Conservation (phyloP, 2,329 filamentous ascomycete species). For the Colletotrichum agaves region DNA sequence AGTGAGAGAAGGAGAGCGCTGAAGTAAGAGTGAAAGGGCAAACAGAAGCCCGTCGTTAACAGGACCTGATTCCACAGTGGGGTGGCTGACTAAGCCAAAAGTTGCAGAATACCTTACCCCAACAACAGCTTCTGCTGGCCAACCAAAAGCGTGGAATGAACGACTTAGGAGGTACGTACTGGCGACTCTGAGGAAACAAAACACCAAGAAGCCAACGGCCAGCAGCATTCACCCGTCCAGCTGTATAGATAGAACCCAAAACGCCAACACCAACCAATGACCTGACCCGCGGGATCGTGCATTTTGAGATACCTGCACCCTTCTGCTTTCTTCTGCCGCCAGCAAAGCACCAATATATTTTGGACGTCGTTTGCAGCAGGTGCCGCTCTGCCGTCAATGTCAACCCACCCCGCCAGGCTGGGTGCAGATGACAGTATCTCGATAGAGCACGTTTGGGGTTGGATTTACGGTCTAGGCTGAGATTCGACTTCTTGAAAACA, state of each 20-base stretch:
- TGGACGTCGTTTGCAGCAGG: constrained; percentile 23
- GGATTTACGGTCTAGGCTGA: neutral
- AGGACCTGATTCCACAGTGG: neutral
- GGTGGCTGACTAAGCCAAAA: constrained; percentile 14
- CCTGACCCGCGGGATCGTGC: neutral
- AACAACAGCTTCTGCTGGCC: neutral
- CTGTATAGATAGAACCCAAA: neutral
- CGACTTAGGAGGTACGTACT: too few species aligned
- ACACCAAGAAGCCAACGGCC: neutral
- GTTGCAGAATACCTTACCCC: neutral
- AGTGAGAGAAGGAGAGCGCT: neutral
- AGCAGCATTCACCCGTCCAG: neutral
- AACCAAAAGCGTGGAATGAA: neutral
- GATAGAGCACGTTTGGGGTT: constrained; percentile 13
- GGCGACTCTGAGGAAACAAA: neutral
- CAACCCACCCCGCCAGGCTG: constrained; percentile 3
- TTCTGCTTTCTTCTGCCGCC: neutral
- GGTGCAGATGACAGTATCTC: neutral
- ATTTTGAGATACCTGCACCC: neutral
- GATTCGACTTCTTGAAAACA: constrained; percentile 9
- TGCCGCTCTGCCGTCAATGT: constrained; percentile 6
- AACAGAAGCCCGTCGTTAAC: constrained; percentile 22
- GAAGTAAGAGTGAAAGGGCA: constrained; percentile 9
- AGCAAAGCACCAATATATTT: neutral
- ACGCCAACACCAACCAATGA: neutral